Percentiles rank a stretch among this genome's conserved stretches.
phyloP scores from a whole-genome alignment of 2,329 filamentous ascomycete genomes.

The Colletotrichum spinosum region DNA sequence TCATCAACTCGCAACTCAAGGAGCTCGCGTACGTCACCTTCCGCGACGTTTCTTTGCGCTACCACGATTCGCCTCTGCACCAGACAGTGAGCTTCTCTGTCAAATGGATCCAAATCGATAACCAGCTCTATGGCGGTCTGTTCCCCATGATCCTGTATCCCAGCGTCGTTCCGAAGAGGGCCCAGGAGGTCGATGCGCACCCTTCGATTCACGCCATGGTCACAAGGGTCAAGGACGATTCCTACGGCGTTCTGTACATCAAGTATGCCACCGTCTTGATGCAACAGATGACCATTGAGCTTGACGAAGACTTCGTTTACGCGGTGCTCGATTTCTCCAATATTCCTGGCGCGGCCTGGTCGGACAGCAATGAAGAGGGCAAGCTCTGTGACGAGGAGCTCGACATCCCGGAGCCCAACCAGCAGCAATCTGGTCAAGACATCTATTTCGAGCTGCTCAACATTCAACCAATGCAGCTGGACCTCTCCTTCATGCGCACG shows the following conservation, averaged over 20 bases:
- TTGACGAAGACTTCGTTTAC: slow-evolving; percentile 98
- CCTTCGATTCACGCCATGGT: slow-evolving; percentile 93
- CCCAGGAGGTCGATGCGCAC: slow-evolving; percentile 95
- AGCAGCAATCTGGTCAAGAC: slow-evolving; percentile 87
- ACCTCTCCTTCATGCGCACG: slow-evolving; percentile 96
- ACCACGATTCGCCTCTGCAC: slow-evolving; percentile 91
- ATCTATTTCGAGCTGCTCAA: slow-evolving; percentile 98
- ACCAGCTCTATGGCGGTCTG: slow-evolving; percentile 96
- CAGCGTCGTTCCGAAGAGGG: slow-evolving; percentile 96
- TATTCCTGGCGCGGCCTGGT: slow-evolving; percentile 90
- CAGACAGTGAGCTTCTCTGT: slow-evolving; percentile 91
- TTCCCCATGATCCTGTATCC: slow-evolving; percentile 98
- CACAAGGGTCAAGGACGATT: slow-evolving; percentile 96
- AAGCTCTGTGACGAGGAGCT: slow-evolving; percentile 90
- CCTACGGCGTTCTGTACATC: slow-evolving; percentile 97
- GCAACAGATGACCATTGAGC: slow-evolving; percentile 97
- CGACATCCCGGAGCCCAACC: slow-evolving; percentile 91
- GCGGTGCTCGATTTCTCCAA: slow-evolving; percentile 95
- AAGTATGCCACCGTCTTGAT: slow-evolving; percentile 95
- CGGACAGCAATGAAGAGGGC: slow-evolving; percentile 80
- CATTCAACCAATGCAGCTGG: slow-evolving; percentile 97
- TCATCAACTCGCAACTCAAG: slow-evolving; percentile 91
- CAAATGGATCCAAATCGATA: slow-evolving; percentile 99
- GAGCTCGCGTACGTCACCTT: slow-evolving; percentile 95
- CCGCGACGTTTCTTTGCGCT: slow-evolving; percentile 89